Evolutionary conservation across 768 basidiomycete species (phyloP).

Genomic region (Mycena galopus): DNA sequence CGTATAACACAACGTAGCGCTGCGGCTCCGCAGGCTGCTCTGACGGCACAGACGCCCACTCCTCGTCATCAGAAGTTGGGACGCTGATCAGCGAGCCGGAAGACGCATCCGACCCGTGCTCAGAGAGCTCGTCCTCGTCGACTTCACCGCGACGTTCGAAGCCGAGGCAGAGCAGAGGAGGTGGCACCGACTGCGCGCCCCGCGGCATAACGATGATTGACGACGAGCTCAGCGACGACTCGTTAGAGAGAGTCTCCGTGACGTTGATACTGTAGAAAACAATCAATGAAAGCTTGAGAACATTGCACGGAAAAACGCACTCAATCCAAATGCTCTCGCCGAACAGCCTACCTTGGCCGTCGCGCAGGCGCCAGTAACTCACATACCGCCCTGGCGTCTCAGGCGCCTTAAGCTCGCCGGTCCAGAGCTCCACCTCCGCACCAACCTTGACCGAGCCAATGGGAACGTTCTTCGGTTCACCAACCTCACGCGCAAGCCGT

Average conservation of each 20-base stretch:
- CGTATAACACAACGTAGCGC: conserved; percentile 83
- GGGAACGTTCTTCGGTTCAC: conserved; percentile 48
- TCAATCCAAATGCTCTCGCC: conserved; percentile 86
- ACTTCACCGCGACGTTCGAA: conserved; percentile 19
- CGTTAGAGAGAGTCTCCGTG: conserved; percentile 58
- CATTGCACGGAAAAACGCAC: conserved; percentile 58
- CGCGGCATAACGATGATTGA: conserved; percentile 78
- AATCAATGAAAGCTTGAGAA: background rate
- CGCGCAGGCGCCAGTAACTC: conserved; percentile 81
- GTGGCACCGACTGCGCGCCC: conserved; percentile 45
- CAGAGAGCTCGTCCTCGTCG: conserved; percentile 48
- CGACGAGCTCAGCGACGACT: conserved; percentile 68
- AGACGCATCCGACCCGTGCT: conserved; percentile 60
- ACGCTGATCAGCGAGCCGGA: conserved; percentile 73
- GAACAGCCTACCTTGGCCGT: conserved; percentile 70
- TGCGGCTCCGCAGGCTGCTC: conserved; percentile 48
- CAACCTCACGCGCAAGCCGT: conserved; percentile 57
- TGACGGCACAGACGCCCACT: conserved; percentile 53
- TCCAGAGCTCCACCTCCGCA: conserved; percentile 72
- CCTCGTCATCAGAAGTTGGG: conserved; percentile 70
- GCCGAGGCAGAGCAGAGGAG: conserved; percentile 34
- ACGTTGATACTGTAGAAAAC: conserved; percentile 69
- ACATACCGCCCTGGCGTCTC: conserved; percentile 79
- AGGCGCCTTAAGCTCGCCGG: conserved; percentile 86
- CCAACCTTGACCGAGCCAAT: conserved; percentile 73